These are phyloP conservation scores for Thelonectria olida DNA, from an alignment of 2,329 filamentous ascomycete species.

Conservation along the genomic window DNA sequence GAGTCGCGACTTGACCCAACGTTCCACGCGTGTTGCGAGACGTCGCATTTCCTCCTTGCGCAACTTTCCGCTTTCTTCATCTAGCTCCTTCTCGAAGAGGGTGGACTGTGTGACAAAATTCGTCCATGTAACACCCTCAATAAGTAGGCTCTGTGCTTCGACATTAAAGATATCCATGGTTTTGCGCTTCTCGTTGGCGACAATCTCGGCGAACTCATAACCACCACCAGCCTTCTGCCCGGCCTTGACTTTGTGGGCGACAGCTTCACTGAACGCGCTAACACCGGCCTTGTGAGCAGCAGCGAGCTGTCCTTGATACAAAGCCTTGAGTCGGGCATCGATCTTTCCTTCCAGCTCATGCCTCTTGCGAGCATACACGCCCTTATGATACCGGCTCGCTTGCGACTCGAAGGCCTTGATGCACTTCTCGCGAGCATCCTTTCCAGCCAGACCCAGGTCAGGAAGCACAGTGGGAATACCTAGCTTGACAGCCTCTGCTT, in stretches of 20 bases:
- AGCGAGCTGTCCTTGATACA: conserved; percentile 88
- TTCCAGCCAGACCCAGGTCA: conserved; percentile 79
- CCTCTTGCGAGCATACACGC: conserved; percentile 87
- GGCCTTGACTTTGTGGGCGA: conserved; percentile 85
- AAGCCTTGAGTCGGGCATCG: conserved; percentile 84
- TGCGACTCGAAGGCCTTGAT: conserved; percentile 88
- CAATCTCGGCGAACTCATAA: conserved; percentile 97
- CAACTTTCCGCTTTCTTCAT: conserved; percentile 84
- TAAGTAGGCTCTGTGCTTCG: conserved; percentile 77
- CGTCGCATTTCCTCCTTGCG: conserved; percentile 97
- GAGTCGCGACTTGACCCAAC: conserved; percentile 90
- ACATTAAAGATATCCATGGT: conserved; percentile 79
- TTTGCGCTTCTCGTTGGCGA: conserved; percentile 81
- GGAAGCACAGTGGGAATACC: conserved; percentile 79
- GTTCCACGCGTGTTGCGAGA: conserved; percentile 87
- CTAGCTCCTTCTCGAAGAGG: conserved; percentile 89
- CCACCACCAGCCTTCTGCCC: conserved; percentile 90
- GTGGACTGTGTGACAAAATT: conserved; percentile 83
- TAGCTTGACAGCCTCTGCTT: conserved; percentile 76
- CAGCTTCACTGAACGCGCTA: conserved; percentile 84
- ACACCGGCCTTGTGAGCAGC: conserved; percentile 92
- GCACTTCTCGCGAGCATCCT: conserved; percentile 74
- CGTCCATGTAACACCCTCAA: conserved; percentile 87
- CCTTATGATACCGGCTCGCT: conserved; percentile 96
- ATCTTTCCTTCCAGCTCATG: conserved; percentile 87